Percentiles rank a stretch among this genome's conserved stretches.
Evolutionary conservation across 1,284 basidiomycete genomes (phyloP).

Genomic region (Xerocomus nothofagi): DNA sequence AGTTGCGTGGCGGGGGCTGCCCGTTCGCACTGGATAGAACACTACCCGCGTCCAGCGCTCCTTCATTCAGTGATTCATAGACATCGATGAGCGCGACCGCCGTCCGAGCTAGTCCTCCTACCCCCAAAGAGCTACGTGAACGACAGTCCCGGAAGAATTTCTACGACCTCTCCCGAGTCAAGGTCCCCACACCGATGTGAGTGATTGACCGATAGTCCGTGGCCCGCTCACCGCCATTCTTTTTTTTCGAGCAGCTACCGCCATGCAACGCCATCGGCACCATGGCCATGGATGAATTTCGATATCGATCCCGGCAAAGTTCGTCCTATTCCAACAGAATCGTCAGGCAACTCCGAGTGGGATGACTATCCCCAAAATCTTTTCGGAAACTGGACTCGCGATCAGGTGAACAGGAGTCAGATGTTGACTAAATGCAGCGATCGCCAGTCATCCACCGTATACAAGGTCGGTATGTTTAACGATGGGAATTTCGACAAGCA

Average conservation of each 20-base stretch:
- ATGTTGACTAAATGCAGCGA: conserved; percentile 31
- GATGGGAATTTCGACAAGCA: conserved; percentile 32
- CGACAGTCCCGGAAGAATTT: conserved; percentile 1
- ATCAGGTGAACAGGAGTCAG: conserved; percentile 43
- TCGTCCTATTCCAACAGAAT: not conserved
- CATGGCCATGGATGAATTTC: conserved; percentile 39
- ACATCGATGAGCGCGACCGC: conserved; percentile 13
- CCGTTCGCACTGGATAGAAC: too few species aligned
- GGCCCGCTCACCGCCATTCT: not conserved
- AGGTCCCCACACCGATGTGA: conserved; percentile 27
- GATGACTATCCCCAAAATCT: conserved; percentile 44
- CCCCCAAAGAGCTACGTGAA: not conserved
- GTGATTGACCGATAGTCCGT: conserved; percentile 1
- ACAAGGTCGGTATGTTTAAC: conserved; percentile 42
- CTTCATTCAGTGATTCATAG: not conserved
- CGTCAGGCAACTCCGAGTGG: conserved; percentile 17
- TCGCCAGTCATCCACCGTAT: conserved; percentile 35
- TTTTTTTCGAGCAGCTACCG: conserved; percentile 26
- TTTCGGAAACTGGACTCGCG: conserved; percentile 50
- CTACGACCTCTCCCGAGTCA: conserved; percentile 8
- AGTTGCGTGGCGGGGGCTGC: too few species aligned
- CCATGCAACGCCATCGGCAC: conserved; percentile 36
- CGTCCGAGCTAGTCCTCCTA: not conserved
- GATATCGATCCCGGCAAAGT: conserved; percentile 15
- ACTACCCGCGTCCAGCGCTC: not conserved